Conservation (phyloP, 1,139 yeast species). For the Arxiozyma heterogenica region DNA sequence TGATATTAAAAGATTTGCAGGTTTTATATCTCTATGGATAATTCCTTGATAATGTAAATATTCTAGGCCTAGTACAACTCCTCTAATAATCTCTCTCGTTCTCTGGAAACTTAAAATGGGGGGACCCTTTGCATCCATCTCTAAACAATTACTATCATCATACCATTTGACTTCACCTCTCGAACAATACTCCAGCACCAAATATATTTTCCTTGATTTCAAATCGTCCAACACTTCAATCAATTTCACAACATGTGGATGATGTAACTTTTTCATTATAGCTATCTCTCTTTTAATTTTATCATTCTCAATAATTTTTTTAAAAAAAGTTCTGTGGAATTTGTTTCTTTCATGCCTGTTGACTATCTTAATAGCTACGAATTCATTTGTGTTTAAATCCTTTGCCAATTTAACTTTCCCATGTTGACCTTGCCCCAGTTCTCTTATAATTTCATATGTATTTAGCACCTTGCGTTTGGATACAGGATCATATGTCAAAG, state of each 20-base stretch:
- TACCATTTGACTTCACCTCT: slow-evolving; percentile 89
- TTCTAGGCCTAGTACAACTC: slow-evolving; percentile 82
- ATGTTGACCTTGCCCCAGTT: slow-evolving; percentile 93
- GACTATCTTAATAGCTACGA: slow-evolving; percentile 89
- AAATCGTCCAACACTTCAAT: slow-evolving; percentile 87
- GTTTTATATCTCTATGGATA: slow-evolving; percentile 94
- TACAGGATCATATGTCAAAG: slow-evolving; percentile 81
- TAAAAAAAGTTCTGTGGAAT: slow-evolving; percentile 15
- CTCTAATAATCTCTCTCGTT: slow-evolving; percentile 67
- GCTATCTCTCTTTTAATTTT: slow-evolving; percentile 89
- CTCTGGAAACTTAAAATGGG: slow-evolving; percentile 61
- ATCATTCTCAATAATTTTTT: slow-evolving; percentile 27
- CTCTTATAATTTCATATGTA: slow-evolving; percentile 79
- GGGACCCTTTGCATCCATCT: slow-evolving; percentile 42
- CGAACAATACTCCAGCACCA: slow-evolving; percentile 85
- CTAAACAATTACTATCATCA: slow-evolving; percentile 24
- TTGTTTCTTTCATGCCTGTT: slow-evolving; percentile 50
- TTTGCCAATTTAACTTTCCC: slow-evolving; percentile 92
- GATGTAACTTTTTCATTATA: slow-evolving; percentile 87
- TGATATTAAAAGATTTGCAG: slow-evolving; percentile 79
- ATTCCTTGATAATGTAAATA: slow-evolving; percentile 90
- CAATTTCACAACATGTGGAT: slow-evolving; percentile 80
- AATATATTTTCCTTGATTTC: slow-evolving; percentile 72
- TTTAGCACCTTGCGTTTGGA: slow-evolving; percentile 77
- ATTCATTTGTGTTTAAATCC: slow-evolving; percentile 57